Evolutionary conservation across 805 yeast genomes (phyloP), one percentile per base, ranked within the genome.

Genomic region (Candida dajiaensis): DNA sequence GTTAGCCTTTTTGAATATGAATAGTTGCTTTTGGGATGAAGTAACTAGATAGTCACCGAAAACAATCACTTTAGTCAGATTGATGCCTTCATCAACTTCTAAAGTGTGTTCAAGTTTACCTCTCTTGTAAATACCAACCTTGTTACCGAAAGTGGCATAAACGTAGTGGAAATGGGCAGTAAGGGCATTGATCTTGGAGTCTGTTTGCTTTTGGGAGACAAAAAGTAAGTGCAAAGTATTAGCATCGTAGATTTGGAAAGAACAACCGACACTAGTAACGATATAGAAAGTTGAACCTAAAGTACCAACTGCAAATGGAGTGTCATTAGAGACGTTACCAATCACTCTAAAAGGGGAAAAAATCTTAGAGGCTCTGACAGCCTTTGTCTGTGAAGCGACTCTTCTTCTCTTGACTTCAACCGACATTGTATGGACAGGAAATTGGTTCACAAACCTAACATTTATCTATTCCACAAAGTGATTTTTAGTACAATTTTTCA

Each of bases 231-330:
- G 94, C 51, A 92, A 70, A 7, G 86, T 88, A 28, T 92, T 80
- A 57, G 86, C 96, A 68, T 94, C 99, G 60, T 86, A 94, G 25
- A 94, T 88, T 64, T 92, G 98, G 69, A 94, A 88, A 1, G 92
- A 76, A 44, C 81, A 74, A 3, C 97, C 98, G 20, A 94, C 96
- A 40, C 87, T 81, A 0, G 98, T 92, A 16, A 84, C 95, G 36
- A 89, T 79, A 58, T 90, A 85, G 58, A 85, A 90, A 1, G 95
- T 81, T 15, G 87, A 76, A 44, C 99, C 99, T 49, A 92, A 73
- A 2, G 92, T 81, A 23, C 98, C 95, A 19, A 89, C 72, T 7
- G 96, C 86, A 62, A 90, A 88, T 3, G 98, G 98, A 2, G 76
- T 72, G 33, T 78, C 83, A 61, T 88, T 88, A 25, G 96, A 76